Evolutionary conservation across 352 stramenopile genomes (phyloP).

Genomic region (Pythium plurisporium): DNA sequence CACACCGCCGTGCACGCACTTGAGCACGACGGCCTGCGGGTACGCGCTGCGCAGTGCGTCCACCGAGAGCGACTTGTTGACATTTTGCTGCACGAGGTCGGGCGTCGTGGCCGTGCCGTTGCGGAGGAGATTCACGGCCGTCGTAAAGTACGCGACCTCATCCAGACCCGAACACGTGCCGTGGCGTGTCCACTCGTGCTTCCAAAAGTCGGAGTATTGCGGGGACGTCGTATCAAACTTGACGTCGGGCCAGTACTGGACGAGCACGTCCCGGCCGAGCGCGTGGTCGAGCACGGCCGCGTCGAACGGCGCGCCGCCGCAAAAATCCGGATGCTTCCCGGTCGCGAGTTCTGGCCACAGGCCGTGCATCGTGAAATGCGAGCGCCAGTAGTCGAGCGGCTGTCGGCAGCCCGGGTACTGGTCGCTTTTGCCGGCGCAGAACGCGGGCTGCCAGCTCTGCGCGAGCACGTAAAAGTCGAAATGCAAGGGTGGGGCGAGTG

Average conservation of each 20-base stretch:
- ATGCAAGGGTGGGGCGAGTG: slow-evolving; percentile 2
- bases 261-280: slow-evolving; percentile 67
- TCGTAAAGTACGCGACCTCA: slow-evolving; percentile 82
- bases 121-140: slow-evolving; percentile 73
- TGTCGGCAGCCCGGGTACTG: slow-evolving; percentile 76
- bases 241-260: slow-evolving; percentile 86
- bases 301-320: slow-evolving; percentile 70
- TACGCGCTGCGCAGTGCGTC: slow-evolving; percentile 37
- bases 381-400: slow-evolving; percentile 71
- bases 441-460: slow-evolving; percentile 88
- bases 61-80: slow-evolving; percentile 45
- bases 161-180: slow-evolving; percentile 89
- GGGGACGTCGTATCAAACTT: slow-evolving; percentile 50
- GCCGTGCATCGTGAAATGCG: slow-evolving; percentile 87
- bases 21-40: slow-evolving; percentile 31
- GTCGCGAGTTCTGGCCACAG: slow-evolving; percentile 80
- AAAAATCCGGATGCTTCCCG: slow-evolving; percentile 72
- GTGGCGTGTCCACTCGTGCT: slow-evolving; percentile 93
- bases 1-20: slow-evolving; percentile 33
- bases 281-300: slow-evolving; percentile 43
- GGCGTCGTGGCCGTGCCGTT: slow-evolving; percentile 70
- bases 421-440: slow-evolving; percentile 57
- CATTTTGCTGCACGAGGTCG: slow-evolving; percentile 49
- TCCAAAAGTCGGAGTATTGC: slow-evolving; percentile 86
- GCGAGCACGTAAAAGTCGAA: slow-evolving; percentile 91